phyloP scores from a whole-genome alignment of 441 rosid species.

The Sinapis alba region DNA sequence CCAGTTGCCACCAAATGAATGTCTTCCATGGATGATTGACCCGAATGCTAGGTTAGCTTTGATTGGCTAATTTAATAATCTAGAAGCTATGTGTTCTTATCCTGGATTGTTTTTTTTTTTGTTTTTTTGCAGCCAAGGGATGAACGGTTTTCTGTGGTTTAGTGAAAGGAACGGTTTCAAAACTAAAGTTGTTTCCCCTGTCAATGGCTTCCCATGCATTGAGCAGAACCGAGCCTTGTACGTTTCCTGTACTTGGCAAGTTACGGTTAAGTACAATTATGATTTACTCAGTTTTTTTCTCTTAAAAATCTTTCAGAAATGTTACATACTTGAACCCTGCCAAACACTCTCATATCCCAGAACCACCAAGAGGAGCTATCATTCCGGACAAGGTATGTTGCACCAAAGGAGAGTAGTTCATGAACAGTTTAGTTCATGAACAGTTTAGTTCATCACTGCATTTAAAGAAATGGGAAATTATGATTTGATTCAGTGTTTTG shows the following conservation, averaged over 20 bases:
- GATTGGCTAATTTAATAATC: background rate
- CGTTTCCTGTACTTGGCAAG: constrained; percentile 39
- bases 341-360: constrained; percentile 58
- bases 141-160: constrained; percentile 86
- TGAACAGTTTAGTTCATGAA: background rate
- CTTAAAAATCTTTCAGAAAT: constrained; percentile 56
- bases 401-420: background rate
- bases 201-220: constrained; percentile 66
- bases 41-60: constrained; percentile 63
- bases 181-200: constrained; percentile 57
- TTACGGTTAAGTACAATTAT: constrained; percentile 25
- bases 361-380: constrained; percentile 69
- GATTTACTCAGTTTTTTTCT: background rate
- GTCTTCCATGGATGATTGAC: constrained; percentile 52
- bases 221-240: constrained; percentile 71
- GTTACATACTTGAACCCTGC: constrained; percentile 67
- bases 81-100: constrained; percentile 19
- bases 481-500: background rate
- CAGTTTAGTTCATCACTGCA: background rate
- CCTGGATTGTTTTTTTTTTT: constrained; percentile 22
- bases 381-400: constrained; percentile 75
- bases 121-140: constrained; percentile 68
- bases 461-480: background rate
- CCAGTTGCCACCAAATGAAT: constrained; percentile 45
- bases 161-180: constrained; percentile 60